Base-by-base conservation (phyloP, 2,329 filamentous ascomycete genomes). In the Ceratocystis eucalypticola region DNA sequence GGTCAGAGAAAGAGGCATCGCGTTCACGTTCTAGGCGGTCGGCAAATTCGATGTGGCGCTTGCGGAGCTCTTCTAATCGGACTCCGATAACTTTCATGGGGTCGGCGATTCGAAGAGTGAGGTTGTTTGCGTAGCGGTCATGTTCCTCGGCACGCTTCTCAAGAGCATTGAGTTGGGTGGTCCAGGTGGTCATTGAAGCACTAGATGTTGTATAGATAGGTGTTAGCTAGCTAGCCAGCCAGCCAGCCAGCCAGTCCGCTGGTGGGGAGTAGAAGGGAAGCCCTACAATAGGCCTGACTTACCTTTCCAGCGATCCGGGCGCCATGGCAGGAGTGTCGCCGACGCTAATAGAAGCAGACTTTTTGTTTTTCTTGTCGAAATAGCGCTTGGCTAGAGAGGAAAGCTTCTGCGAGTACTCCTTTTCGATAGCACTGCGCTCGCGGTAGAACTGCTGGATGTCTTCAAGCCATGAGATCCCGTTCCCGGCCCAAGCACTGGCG, bases 361-460 rank as follows among this genome's bases (percentile, higher is more conserved):
- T 96, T 77, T 87, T 91, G 61, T 89, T 86, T 80, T 97, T 99
- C 80, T 95, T 95, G 73, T 99, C 95, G 74, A 91, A 94, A 79
- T 96, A 97, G 75, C 94, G 96, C 80, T 94, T 96, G 66, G 93
- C 94, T 63, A 99, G 80, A 1, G 85, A 86, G 71, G 84, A 88
- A 70, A 99, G 85, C 77, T 93, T 97, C 70, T 88, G 83, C 72
- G 90, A 88, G 76, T 99, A 97, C 75, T 99, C 95, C 78, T 96
- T 96, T 78, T 99, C 94, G 75, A 99, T 96, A 45, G 80, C 85
- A 74, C 91, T 90, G 67, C 95, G 85, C 77, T 99, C 94, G 70
- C 94, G 89, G 80, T 97, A 99, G 80, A 97, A 99, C 73, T 90
- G 87, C 76, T 99, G 91, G 69, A 99, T 89, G 72, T 99, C 94